Evolutionary conservation across 257 asterid genomes (phyloP), one percentile per base, ranked within the genome.

Genomic region (Solanum okadae): DNA sequence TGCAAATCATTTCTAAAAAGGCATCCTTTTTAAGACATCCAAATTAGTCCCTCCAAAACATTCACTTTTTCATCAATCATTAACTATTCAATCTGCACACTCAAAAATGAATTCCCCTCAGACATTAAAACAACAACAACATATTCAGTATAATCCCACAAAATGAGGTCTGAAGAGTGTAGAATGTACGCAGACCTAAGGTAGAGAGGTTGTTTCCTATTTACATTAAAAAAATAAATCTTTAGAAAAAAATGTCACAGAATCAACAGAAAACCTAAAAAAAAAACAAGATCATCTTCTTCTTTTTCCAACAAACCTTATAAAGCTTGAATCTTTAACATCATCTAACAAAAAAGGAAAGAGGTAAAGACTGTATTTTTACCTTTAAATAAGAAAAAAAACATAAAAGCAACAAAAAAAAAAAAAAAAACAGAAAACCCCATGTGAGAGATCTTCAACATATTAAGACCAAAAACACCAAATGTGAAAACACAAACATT

Each of bases 1-100:
- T 90, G 91, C 91, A 91, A 86, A 91, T 91, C 94, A 92, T 92
- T 70, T 90, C 91, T 90, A 88, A 88, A 70, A 86, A 88, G 92
- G 94, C 94, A 92, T 92, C 89, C 78, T 91, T 90, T 86, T 87
- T 72, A 72, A 86, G 71, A 76, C 90, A 81, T 71, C 89, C 90
- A 72, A 78, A 42, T 25, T 34, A 56, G 44, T 46, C 61, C 29
- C 56, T 70, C 35, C 76, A 84, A 83, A 40, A 42, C 49, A 27
- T 33, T 87, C 42, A 78, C 84, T 56, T 20, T 56, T 90, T 44
- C 7, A 86, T 73, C 78, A 76, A 20, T 85, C 46, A 35, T 34
- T 75, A 88, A 85, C 82, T 10, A 86, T 29, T 85, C 67, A 86
- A 82, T 35, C 87, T 88, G 88, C 89, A 90, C 68, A 29, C 29